Evolutionary conservation across 176 grass and related monocot species (phyloP).

Genomic region (Oryza coarctata): DNA sequence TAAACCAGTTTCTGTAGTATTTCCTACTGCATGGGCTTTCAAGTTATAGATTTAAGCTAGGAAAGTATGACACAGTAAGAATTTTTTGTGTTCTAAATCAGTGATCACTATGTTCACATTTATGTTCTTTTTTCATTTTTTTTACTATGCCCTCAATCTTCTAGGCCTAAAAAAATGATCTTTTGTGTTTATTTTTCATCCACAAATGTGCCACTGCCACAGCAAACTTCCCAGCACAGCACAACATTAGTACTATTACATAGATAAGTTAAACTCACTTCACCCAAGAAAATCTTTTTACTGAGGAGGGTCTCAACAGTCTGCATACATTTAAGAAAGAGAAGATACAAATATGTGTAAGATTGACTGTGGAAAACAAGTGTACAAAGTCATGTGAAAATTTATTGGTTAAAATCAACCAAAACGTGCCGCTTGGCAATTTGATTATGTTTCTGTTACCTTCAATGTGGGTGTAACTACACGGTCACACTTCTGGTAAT

Average conservation of each 20-base stretch:
- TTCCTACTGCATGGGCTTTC: slow-evolving; percentile 21
- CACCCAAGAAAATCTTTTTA: slow-evolving; percentile 75
- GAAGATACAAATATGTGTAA: slow-evolving; percentile 16
- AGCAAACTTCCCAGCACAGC: not conserved
- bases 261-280: slow-evolving; percentile 64
- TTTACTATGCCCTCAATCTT: not conserved
- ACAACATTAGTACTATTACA: not conserved
- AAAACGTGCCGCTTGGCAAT: slow-evolving; percentile 14
- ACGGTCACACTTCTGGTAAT: slow-evolving; percentile 74
- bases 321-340: slow-evolving; percentile 52
- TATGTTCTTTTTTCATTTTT: not conserved
- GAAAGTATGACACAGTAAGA: not conserved
- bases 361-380: slow-evolving; percentile 16
- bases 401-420: slow-evolving; percentile 24
- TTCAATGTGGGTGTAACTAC: slow-evolving; percentile 82
- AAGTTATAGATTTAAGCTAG: not conserved
- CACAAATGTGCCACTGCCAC: not conserved
- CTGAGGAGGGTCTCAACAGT: slow-evolving; percentile 90
- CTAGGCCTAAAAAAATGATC: slow-evolving; percentile 8
- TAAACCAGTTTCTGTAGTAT: slow-evolving; percentile 1
- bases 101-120: not conserved
- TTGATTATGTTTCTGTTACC: slow-evolving; percentile 36
- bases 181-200: slow-evolving; percentile 9
- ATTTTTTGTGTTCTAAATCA: not conserved
- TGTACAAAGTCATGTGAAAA: not conserved